Evolutionary conservation across 352 stramenopile species (phyloP), one percentile per base, ranked within the genome.

Genomic region (Globisporangium cylindrosporum): DNA sequence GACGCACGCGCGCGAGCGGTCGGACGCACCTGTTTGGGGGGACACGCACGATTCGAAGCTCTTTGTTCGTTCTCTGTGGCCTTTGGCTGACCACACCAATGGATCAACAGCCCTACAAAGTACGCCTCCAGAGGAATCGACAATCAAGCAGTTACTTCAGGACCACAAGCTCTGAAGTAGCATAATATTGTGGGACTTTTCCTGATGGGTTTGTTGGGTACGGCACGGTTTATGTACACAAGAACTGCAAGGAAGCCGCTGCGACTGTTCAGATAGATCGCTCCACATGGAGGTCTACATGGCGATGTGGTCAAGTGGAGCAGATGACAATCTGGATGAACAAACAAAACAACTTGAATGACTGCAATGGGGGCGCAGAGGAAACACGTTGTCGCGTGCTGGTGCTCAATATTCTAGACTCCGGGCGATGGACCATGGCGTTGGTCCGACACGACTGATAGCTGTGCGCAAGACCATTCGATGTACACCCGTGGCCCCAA

Each of bases 51-150:
- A 12, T 25, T 46, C 27, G 49, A 24, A 59, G 24, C 49, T 32
- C 49, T 60, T 69, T 18, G 58, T 34, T 59, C 27, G 36, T 61
- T 65, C 49, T 68, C 32, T 69, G 61, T 72, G 67, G 67, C 67
- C 55, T 72, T 72, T 69, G 49, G 43, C 18, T 64, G 58, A 59
- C 27, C 58, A 25, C 59, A 54, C 59, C 57, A 69, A 54, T 72
- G 60, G 67, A 68, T 72, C 67, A 68, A 69, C 56, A 65, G 58
- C 64, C 56, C 22, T 60, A 54, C 64, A 65, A 64, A 68, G 60
- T 66, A 54, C 60, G 27, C 29, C 55, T 61, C 55, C 56, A 48
- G 25, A 62, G 20, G 59, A 65, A 56, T 65, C 59, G 43, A 55
- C 59, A 65, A 65, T 65, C 6, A 20, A 20, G 7, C 0, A 8